Evolutionary conservation across 306 rosid species (phyloP), one percentile per base, ranked within the genome.

Genomic region (Sechiopsis laciniata): DNA sequence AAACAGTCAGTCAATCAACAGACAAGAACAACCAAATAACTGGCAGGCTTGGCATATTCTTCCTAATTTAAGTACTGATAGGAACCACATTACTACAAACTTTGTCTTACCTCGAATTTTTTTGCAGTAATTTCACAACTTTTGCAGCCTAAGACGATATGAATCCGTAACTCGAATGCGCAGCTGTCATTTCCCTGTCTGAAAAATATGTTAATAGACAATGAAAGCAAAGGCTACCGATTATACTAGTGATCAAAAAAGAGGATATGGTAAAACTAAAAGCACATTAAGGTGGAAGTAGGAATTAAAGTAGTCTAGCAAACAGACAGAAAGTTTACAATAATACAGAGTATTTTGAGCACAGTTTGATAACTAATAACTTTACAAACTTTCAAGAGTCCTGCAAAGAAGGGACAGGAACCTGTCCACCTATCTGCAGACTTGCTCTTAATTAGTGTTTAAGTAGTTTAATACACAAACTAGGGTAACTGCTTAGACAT

Each of bases 301-400:
- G 17, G 72, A 51, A 24, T 51, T 50, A 42, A 26, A 50, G 60
- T 10, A 51, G 45, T 48, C 14, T 7, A 60, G 66, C 21, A 48
- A 52, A 48, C n/a, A 72, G 32, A 32, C 48, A 32, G 75, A 17
- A 53, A 26, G 64, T 72, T 24, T 8, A 50, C 74, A 45, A 72
- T 74, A 77, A 71, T 76, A 63, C 80, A 78, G 35, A 63, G 45
- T 24, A 70, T 70, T 26, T 76, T 84, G 32, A 51, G 65, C 77
- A 60, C 68, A 20, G 73, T 78, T 81, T 80, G 83, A 67, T 80
- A 84, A 74, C 69, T 77, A 73, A 79, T 78, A 77, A 76, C 76
- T 77, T 69, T 78, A 81, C 80, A 83, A 90, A 87, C 59, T 73
- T 75, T 55, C 56, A 21, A 53, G 77, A 81, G 75, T 52, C 62